Evolutionary conservation across 306 rosid genomes (phyloP), one percentile per base, ranked within the genome.

Genomic region (Echinosophora koreensis): DNA sequence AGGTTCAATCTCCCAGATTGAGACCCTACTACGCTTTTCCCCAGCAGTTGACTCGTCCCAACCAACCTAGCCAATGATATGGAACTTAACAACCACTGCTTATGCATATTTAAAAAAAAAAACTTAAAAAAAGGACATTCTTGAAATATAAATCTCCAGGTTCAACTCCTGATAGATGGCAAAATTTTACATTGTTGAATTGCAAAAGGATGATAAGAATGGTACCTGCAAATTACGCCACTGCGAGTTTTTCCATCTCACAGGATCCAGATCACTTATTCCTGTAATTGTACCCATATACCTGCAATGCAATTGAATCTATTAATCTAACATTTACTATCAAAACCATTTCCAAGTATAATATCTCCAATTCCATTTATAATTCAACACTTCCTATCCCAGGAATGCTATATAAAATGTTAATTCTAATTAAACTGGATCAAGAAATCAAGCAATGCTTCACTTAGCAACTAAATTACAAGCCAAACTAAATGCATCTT

Each of bases 11-110:
- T 95, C 99, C 99, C 99, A 95, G 37, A 95, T 72, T 14, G 99
- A 95, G 47, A 95, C 99, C 80, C 97, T 81, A 74, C 86, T 86
- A 34, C 92, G 89, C 82, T 96, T 84, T 85, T 95, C 99, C 77
- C 99, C 99, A 32, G 96, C 91, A 42, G 92, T 89, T 51, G 99
- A 91, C 85, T 95, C 99, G 77, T 95, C 99, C 99, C 99, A 95
- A 60, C 99, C 99, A 70, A 95, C 98, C 99, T 95, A 81, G 39
- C 49, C 41, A 83, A 47, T 66, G 42, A 77, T 14, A 50, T 42
- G 58, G 7, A 27, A 22, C 9, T 68, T 47, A 22, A 22, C 34
- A 68, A 46, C 50, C 70, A 27, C 18, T 37, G 30, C 38, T 27
- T 68, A 13, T 54, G 68, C 64, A 15, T 8, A 73, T 73, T 12